phyloP scores from a whole-genome alignment of 1,284 basidiomycete genomes.

The Marasmius sp. region DNA sequence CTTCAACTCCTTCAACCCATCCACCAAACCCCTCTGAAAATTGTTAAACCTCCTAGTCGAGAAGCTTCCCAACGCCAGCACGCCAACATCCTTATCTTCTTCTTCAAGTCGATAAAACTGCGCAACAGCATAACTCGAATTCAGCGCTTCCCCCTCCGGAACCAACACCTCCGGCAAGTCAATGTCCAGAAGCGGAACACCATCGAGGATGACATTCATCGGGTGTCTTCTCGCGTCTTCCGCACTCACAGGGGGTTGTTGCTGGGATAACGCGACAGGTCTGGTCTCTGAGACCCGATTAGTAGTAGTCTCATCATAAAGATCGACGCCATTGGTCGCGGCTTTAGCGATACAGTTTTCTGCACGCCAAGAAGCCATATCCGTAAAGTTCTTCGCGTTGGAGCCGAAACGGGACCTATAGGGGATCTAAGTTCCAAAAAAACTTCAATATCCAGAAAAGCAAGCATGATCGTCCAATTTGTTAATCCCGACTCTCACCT shows the following conservation, averaged over 20 bases:
- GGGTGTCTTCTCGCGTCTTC: slow-evolving; percentile 38
- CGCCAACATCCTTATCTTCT: slow-evolving; percentile 51
- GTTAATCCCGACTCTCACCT: slow-evolving; percentile 27
- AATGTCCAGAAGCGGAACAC: slow-evolving; percentile 43
- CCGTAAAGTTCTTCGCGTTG: slow-evolving; percentile 44
- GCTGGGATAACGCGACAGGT: slow-evolving; percentile 41
- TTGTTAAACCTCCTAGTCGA: slow-evolving; percentile 41
- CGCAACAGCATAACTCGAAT: slow-evolving; percentile 48
- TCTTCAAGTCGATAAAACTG: slow-evolving; percentile 52
- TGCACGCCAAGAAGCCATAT: slow-evolving; percentile 47
- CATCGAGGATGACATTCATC: slow-evolving; percentile 52
- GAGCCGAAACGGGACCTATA: slow-evolving; percentile 55
- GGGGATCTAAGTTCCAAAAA: slow-evolving; percentile 39
- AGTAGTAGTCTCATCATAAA: slow-evolving; percentile 27
- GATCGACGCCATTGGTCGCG: slow-evolving; percentile 52
- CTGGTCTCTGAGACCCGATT: slow-evolving; percentile 12
- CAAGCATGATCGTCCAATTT: background rate
- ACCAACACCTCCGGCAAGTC: slow-evolving; percentile 46
- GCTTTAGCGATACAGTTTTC: slow-evolving; percentile 52
- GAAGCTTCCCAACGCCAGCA: slow-evolving; percentile 61
- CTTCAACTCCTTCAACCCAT: slow-evolving; percentile 50
- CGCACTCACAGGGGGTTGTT: slow-evolving; percentile 40
- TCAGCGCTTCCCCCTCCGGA: slow-evolving; percentile 39
- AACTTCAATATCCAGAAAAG: background rate
- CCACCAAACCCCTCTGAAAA: slow-evolving; percentile 45